Evolutionary conservation across 1,284 basidiomycete genomes (phyloP), one percentile per base, ranked within the genome.

Genomic region (Cystobasidium sp.): DNA sequence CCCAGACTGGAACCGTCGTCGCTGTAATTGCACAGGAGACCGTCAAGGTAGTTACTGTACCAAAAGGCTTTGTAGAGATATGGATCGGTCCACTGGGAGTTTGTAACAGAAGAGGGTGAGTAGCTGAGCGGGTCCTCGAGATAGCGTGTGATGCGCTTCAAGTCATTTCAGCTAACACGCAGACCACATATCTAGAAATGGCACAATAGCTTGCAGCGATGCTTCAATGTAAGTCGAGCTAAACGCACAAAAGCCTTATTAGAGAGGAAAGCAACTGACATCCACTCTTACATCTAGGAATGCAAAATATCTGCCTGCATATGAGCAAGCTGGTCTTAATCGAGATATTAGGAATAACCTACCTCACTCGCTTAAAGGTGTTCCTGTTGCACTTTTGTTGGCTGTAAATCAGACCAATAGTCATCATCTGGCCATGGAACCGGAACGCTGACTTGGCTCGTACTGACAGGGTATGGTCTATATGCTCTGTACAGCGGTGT

Each of bases 81-180:
- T 71, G 58, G 59, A 71, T 71, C 20, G 69, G 69, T 16, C 56
- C 59, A 12, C 43, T 63, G 5, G 69, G 69, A 20, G 69, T 71
- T 0, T 71, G 69, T 22, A 43, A 64, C 39, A 59, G 53, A 20
- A 12, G 61, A 41, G 47, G 56, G 69, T 71, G n/a, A 53, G 49
- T 31, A 31, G 31, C 31, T 31, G 31, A 31, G 31, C 31, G 31
- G 1, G 31, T 31, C 31, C 31, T 31, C 5, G 31, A 31, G 31
- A 31, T 31, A 31, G 31, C 31, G 31, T 31, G 31, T 31, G 31
- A 31, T 31, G 31, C 31, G 31, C 31, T 31, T 31, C 31, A 31
- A 31, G 31, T 31, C 31, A 31, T 31, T 31, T 53, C 24, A 8
- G 43, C 39, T 58, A 24, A 59, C 47, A 6, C 46, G 65, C 8